Evolutionary conservation across 257 asterid genomes (phyloP).

Genomic region (Paulownia fortunei): DNA sequence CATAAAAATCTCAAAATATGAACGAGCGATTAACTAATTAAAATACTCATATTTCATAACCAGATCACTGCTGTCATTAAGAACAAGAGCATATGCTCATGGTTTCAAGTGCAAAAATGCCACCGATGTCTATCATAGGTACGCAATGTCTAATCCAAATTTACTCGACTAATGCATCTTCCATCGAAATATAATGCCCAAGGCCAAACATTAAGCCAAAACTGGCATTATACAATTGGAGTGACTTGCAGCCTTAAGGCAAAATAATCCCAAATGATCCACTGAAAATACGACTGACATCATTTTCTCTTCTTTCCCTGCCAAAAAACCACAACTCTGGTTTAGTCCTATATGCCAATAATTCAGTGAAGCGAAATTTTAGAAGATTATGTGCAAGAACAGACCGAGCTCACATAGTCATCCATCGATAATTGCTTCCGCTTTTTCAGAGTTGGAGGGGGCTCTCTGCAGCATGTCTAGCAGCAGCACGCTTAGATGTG

Average conservation of each 20-base stretch:
- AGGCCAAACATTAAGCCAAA: constrained; percentile 22
- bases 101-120: constrained; percentile 6
- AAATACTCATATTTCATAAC: background rate
- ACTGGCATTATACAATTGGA: background rate
- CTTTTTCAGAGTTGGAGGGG: constrained; percentile 76
- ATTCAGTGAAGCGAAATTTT: background rate
- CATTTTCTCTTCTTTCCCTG: constrained; percentile 86
- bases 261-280: background rate
- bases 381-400: constrained; percentile 15
- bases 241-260: background rate
- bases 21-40: background rate
- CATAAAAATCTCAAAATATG: background rate
- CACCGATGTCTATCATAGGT: too few species aligned
- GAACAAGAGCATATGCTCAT: background rate
- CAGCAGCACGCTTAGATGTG: constrained; percentile 73
- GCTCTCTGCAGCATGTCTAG: constrained; percentile 82
- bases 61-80: too few species aligned
- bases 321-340: background rate
- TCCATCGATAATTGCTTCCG: constrained; percentile 81
- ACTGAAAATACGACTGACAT: constrained; percentile 7
- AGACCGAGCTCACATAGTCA: constrained; percentile 76
- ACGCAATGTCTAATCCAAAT: too few species aligned
- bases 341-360: background rate
- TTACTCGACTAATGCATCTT: constrained; percentile 19
- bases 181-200: constrained; percentile 4